These are phyloP conservation scores for Phytophthora ramorum DNA, from an alignment of 352 stramenopile species.

Conservation along the genomic window DNA sequence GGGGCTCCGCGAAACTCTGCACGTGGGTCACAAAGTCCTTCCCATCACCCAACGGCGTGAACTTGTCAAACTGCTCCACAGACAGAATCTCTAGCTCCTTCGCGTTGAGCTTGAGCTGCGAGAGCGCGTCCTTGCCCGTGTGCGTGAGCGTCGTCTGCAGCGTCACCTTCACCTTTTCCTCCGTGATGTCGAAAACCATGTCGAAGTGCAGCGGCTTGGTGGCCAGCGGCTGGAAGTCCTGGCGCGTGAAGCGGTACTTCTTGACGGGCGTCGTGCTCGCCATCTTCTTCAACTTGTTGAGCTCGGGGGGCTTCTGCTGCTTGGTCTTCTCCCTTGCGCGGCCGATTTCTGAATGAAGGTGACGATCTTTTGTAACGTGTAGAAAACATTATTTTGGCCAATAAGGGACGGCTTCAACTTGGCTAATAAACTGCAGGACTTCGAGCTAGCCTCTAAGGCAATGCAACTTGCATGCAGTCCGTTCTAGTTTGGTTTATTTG, in stretches of 20 bases:
- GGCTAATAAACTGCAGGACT: too few relatives aligned
- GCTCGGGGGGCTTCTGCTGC: too few relatives aligned
- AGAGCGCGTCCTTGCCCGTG: slow-evolving; percentile 40
- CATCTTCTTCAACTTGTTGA: too few relatives aligned
- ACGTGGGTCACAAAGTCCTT: slow-evolving; percentile 74
- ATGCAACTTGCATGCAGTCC: not conserved
- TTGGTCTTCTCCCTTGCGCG: too few relatives aligned
- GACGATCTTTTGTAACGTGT: too few relatives aligned
- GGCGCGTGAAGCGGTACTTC: slow-evolving; percentile 78
- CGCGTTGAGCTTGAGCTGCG: slow-evolving; percentile 73
- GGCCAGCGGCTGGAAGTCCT: slow-evolving; percentile 66
- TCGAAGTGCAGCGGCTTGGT: slow-evolving; percentile 83
- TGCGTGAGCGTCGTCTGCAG: slow-evolving; percentile 78
- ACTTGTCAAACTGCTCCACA: slow-evolving; percentile 61
- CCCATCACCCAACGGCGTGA: slow-evolving; percentile 42
- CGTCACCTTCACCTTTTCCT: slow-evolving; percentile 66
- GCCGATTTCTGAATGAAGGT: too few relatives aligned
- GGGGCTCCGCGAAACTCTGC: slow-evolving; percentile 51
- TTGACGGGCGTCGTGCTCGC: slow-evolving; percentile 25
- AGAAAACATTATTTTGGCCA: too few relatives aligned
- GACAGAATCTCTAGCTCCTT: slow-evolving; percentile 76
- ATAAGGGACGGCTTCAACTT: too few relatives aligned
- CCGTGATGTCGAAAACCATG: slow-evolving; percentile 83
- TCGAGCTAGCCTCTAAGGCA: too few relatives aligned
- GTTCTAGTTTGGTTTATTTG: slow-evolving; percentile 1